phyloP scores from a whole-genome alignment of 495 filamentous ascomycete genomes.

The Bathelium albidoporum region DNA sequence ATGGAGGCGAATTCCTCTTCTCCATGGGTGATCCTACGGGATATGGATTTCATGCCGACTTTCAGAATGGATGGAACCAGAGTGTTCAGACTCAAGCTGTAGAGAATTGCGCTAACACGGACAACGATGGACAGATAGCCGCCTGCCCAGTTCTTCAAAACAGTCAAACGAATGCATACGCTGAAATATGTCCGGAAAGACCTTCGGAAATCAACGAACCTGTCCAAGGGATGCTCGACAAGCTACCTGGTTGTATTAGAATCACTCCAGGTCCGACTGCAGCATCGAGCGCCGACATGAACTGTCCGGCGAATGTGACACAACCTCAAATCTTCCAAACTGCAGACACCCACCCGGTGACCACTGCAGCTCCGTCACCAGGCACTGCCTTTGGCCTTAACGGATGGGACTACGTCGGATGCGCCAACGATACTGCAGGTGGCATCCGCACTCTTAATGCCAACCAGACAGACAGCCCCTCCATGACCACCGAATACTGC shows the following conservation, averaged over 20 bases:
- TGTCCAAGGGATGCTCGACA: conserved; percentile 11
- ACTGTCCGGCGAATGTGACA: conserved; percentile 10
- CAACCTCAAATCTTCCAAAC: conserved; percentile 9
- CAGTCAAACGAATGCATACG: conserved; percentile 10
- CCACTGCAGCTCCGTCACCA: conserved; percentile 10
- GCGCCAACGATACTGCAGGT: conserved; percentile 17
- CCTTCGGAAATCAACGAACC: conserved; percentile 14
- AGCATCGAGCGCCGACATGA: conserved; percentile 12
- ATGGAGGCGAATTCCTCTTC: conserved; percentile 15
- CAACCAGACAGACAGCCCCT: conserved; percentile 7
- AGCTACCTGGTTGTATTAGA: conserved; percentile 19
- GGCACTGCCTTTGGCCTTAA: conserved; percentile 15
- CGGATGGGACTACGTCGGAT: conserved; percentile 16
- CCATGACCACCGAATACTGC: conserved; percentile 20
- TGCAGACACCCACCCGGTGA: conserved; percentile 7
- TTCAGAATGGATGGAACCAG: conserved; percentile 23
- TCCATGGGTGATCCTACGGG: conserved; percentile 21
- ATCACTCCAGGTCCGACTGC: conserved; percentile 17
- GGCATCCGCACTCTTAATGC: conserved; percentile 11
- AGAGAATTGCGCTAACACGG: conserved; percentile 9
- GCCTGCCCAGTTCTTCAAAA: conserved; percentile 12
- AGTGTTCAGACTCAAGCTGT: conserved; percentile 14
- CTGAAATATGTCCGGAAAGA: conserved; percentile 18
- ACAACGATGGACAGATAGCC: conserved; percentile 12
- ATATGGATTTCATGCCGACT: conserved; percentile 24